Evolutionary conservation across 2,329 filamentous ascomycete species (phyloP).

Genomic region (Alternaria longipes): DNA sequence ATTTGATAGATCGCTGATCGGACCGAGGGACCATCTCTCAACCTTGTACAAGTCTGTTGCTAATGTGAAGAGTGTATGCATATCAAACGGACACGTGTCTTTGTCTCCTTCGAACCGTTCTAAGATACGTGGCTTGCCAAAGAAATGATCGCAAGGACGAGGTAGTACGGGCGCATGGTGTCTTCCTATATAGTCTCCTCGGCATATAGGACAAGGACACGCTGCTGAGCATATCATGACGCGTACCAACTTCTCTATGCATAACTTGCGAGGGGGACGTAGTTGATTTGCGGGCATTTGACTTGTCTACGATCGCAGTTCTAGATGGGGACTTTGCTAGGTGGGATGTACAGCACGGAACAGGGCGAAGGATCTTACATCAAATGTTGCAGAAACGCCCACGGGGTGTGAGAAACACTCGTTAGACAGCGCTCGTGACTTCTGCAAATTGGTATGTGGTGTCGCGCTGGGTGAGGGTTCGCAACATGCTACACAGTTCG

Average conservation of each 20-base stretch:
- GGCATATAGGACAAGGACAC: conserved; percentile 18
- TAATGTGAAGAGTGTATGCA: background rate
- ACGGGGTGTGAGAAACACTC: background rate
- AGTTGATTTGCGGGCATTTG: background rate
- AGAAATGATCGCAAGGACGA: conserved; percentile 23
- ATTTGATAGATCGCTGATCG: background rate
- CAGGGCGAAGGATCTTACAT: background rate
- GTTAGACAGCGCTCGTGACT: conserved; percentile 4
- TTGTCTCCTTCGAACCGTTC: conserved; percentile 10
- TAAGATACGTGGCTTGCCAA: conserved; percentile 20
- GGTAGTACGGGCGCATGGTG: conserved; percentile 8
- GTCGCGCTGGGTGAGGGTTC: background rate
- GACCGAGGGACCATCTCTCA: background rate
- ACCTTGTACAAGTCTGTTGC: background rate
- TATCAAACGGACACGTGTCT: conserved; percentile 5
- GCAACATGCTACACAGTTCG: background rate
- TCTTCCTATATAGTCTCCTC: conserved; percentile 1
- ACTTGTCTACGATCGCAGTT: background rate
- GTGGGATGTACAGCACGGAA: too few relatives aligned
- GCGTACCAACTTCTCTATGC: conserved; percentile 2
- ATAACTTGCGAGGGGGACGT: background rate
- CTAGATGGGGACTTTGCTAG: background rate
- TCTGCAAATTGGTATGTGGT: background rate
- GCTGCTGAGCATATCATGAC: conserved; percentile 12
- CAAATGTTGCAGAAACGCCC: background rate